Conservation (phyloP, 169 alveolate genomes). For the Plasmodium ovale region DNA sequence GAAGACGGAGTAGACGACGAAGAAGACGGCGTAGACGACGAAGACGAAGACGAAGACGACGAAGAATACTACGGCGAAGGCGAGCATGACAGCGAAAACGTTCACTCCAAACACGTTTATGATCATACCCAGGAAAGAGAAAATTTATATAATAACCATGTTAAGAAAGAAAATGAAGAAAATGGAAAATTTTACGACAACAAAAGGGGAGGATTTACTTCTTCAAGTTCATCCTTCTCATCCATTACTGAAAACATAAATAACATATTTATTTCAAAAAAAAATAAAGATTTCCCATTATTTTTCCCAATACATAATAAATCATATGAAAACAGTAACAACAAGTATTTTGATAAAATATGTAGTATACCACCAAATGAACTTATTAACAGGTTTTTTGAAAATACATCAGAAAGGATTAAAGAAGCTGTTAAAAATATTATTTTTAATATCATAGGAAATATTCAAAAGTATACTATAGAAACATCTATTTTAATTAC, state of each 20-base stretch:
- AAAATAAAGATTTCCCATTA: conserved; percentile 60
- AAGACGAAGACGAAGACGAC: neutral
- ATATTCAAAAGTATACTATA: conserved; percentile 83
- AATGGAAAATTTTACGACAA: neutral
- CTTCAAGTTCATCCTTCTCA: neutral
- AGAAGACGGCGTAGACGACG: neutral
- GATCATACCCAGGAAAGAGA: neutral
- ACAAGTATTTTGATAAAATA: conserved; percentile 76
- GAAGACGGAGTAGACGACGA: neutral
- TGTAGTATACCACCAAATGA: conserved; percentile 82
- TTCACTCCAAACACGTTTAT: neutral
- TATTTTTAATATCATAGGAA: conserved; percentile 84
- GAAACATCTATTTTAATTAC: conserved; percentile 88
- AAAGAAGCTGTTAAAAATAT: conserved; percentile 88
- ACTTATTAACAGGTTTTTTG: conserved; percentile 78
- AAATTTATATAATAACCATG: neutral
- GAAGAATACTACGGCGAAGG: neutral
- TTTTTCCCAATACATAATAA: conserved; percentile 62
- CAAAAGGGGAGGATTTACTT: neutral
- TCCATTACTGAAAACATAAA: conserved; percentile 50
- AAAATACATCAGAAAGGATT: conserved; percentile 84
- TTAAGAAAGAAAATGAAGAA: neutral
- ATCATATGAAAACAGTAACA: conserved; percentile 59
- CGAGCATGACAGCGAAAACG: conserved; percentile 8
- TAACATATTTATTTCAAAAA: conserved; percentile 38